Conservation (phyloP, 345 rosid species). For the Lumnitzera racemosa region DNA sequence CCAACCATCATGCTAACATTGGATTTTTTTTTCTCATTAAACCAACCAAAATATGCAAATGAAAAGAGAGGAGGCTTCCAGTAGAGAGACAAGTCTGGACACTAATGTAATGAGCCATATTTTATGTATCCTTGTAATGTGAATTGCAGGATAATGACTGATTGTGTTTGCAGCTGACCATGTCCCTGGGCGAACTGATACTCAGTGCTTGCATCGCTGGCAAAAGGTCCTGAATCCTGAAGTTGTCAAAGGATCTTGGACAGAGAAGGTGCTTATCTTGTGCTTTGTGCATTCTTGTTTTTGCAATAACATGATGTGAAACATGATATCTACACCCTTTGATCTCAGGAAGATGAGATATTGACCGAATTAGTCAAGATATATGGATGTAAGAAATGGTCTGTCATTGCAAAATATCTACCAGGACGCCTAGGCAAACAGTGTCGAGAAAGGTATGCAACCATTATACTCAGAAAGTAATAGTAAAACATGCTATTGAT, state of each 20-base stretch:
- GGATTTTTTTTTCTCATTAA: no score
- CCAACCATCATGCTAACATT: no score
- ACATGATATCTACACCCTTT: neutral
- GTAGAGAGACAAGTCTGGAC: no score
- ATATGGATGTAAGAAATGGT: conserved; percentile 36
- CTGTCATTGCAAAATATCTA: conserved; percentile 35
- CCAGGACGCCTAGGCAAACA: conserved; percentile 54
- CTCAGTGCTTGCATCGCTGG: conserved; percentile 53
- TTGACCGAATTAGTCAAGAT: conserved; percentile 21
- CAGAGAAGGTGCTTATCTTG: conserved; percentile 26
- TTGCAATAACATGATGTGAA: neutral
- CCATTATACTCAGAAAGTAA: neutral
- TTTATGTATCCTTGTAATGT: neutral
- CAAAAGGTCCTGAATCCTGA: conserved; percentile 45
- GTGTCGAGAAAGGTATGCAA: conserved; percentile 43
- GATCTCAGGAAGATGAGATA: conserved; percentile 39
- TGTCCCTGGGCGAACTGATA: conserved; percentile 39
- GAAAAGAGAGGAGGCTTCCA: no score
- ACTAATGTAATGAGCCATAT: neutral
- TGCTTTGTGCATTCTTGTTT: neutral
- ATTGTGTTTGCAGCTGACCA: conserved; percentile 23
- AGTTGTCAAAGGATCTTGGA: conserved; percentile 48
- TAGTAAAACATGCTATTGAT: neutral
- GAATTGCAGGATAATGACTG: neutral
- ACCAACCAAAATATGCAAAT: no score